phyloP scores from a whole-genome alignment of 192 early-diverging fungal genomes.

The Linnemannia exigua region DNA sequence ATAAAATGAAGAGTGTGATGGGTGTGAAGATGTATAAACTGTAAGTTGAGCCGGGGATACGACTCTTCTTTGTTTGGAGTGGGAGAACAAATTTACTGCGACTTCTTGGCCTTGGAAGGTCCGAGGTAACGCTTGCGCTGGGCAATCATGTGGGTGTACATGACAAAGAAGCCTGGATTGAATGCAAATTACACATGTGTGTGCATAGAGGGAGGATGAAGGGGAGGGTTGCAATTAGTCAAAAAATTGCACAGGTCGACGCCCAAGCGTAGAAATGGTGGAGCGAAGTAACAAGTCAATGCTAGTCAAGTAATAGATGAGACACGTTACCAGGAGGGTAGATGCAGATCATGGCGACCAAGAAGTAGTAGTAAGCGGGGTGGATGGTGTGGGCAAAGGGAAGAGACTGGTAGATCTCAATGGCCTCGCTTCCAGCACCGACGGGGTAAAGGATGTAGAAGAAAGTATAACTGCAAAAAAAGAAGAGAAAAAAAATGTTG shows the following conservation, averaged over 20 bases:
- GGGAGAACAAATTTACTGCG: slow-evolving; percentile 29
- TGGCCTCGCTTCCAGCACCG: slow-evolving; percentile 88
- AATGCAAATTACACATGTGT: slow-evolving; percentile 2
- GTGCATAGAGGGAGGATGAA: neutral
- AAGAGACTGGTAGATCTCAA: slow-evolving; percentile 80
- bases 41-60: neutral
- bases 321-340: slow-evolving; percentile 79
- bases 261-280: neutral
- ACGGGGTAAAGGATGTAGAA: slow-evolving; percentile 95
- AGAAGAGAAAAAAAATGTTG: slow-evolving; percentile 30
- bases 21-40: neutral
- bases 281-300: neutral
- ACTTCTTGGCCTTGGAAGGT: slow-evolving; percentile 53
- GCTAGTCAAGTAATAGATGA: neutral
- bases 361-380: slow-evolving; percentile 69
- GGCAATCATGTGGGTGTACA: slow-evolving; percentile 94
- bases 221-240: slow-evolving; percentile 1
- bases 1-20: neutral
- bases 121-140: slow-evolving; percentile 87
- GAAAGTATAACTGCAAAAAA: slow-evolving; percentile 86
- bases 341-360: slow-evolving; percentile 68
- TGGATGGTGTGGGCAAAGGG: slow-evolving; percentile 70
- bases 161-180: slow-evolving; percentile 76
- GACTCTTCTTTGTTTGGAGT: neutral
- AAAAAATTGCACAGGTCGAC: neutral